These are phyloP conservation scores for Annulohypoxylon bovei DNA, from an alignment of 495 filamentous ascomycete species.

Conservation along the genomic window DNA sequence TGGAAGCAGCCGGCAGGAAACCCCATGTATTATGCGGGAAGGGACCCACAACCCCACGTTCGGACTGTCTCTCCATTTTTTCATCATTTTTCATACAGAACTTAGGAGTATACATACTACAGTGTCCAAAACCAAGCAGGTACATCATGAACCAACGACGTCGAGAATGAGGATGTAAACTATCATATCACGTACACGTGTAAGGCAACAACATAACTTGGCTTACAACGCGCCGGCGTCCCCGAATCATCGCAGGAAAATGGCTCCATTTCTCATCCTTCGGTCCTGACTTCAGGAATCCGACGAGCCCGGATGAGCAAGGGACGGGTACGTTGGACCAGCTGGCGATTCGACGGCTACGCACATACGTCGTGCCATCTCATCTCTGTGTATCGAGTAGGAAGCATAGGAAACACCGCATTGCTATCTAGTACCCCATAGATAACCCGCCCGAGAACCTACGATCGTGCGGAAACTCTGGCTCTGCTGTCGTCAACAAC, in stretches of 20 bases:
- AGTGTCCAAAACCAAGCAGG: background rate
- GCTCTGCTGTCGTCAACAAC: background rate
- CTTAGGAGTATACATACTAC: background rate
- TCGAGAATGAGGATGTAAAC: background rate
- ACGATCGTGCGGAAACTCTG: background rate
- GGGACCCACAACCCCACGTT: background rate
- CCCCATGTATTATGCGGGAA: background rate
- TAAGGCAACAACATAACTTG: background rate
- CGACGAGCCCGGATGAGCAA: slow-evolving; percentile 16
- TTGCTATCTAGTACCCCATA: background rate
- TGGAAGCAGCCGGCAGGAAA: background rate
- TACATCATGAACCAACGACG: background rate
- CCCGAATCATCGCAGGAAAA: background rate
- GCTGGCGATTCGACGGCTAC: slow-evolving; percentile 22
- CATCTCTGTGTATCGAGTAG: slow-evolving; percentile 1
- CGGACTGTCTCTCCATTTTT: background rate
- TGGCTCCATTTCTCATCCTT: background rate
- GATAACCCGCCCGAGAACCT: background rate
- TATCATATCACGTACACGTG: slow-evolving; percentile 1
- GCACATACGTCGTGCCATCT: slow-evolving; percentile 5
- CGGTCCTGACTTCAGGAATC: slow-evolving; percentile 6
- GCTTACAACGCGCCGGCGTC: background rate
- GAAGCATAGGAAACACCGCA: background rate
- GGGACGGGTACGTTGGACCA: background rate
- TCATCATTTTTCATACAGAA: background rate